phyloP scores from a whole-genome alignment of 1,284 basidiomycete genomes.

The Sphaerobolus stellatus region DNA sequence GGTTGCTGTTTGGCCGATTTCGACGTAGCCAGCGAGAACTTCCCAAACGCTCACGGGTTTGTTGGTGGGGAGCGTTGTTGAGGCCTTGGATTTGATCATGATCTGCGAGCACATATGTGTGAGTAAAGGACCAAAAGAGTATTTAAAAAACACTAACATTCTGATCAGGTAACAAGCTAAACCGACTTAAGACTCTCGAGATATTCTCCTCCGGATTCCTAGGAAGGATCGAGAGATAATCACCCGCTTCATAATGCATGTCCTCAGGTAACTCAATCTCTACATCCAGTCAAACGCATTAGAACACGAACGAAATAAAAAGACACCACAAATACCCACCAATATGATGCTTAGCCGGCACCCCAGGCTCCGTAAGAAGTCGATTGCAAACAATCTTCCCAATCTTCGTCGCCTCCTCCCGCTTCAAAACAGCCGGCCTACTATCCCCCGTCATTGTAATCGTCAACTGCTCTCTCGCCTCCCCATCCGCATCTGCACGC shows the following conservation, averaged over 20 bases:
- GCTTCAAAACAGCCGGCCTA: constrained; percentile 39
- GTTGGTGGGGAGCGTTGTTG: constrained; percentile 43
- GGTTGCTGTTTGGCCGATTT: constrained; percentile 47
- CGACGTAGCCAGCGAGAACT: constrained; percentile 46
- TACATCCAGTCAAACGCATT: constrained; percentile 13
- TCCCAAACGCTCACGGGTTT: constrained; percentile 36
- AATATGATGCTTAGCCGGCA: constrained; percentile 45
- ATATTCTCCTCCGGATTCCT: constrained; percentile 41
- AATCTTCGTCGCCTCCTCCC: constrained; percentile 36
- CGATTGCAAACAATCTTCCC: constrained; percentile 43
- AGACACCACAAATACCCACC: constrained; percentile 28
- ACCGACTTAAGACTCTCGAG: constrained; percentile 39
- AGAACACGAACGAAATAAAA: not conserved
- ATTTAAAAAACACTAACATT: constrained; percentile 28
- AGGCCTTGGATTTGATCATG: constrained; percentile 37
- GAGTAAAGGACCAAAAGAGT: not conserved
- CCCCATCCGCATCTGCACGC: constrained; percentile 19
- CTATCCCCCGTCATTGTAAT: constrained; percentile 36
- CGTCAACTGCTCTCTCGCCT: constrained; percentile 25
- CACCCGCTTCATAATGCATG: constrained; percentile 43
- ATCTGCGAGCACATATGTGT: constrained; percentile 27
- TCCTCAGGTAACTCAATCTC: constrained; percentile 46
- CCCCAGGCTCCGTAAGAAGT: constrained; percentile 39
- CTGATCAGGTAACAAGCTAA: constrained; percentile 42
- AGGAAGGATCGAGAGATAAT: constrained; percentile 49